Evolutionary conservation across 1,284 basidiomycete genomes (phyloP).

Genomic region (Porodaedalea pini): DNA sequence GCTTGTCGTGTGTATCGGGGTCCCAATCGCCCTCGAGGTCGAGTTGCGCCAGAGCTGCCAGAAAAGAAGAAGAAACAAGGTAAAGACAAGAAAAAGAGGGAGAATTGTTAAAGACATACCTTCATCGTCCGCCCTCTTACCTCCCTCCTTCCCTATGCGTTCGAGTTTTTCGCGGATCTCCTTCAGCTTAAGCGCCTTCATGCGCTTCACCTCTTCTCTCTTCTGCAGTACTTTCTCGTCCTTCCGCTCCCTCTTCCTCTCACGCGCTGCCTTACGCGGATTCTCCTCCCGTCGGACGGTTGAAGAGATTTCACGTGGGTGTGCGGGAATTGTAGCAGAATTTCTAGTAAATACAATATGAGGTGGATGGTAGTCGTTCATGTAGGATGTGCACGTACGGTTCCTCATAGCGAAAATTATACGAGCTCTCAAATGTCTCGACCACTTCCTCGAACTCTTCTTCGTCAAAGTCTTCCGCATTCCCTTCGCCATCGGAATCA

Average conservation of each 20-base stretch:
- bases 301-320: slow-evolving; percentile 71
- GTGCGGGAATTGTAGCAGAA: slow-evolving; percentile 69
- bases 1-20: slow-evolving; percentile 68
- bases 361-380: not conserved
- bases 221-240: slow-evolving; percentile 73
- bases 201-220: slow-evolving; percentile 74
- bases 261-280: slow-evolving; percentile 77
- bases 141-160: slow-evolving; percentile 65
- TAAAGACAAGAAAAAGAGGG: not conserved
- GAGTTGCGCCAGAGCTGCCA: slow-evolving; percentile 53
- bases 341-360: slow-evolving; percentile 42
- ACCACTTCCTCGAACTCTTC: slow-evolving; percentile 69
- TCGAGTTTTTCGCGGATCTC: slow-evolving; percentile 78
- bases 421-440: slow-evolving; percentile 77
- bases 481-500: slow-evolving; percentile 31
- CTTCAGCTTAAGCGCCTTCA: slow-evolving; percentile 82
- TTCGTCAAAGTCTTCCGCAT: slow-evolving; percentile 35
- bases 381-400: slow-evolving; percentile 52
- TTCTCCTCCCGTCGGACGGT: slow-evolving; percentile 77
- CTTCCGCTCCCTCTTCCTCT: slow-evolving; percentile 72
- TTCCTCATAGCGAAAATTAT: slow-evolving; percentile 94
- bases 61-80: slow-evolving; percentile 5
- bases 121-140: slow-evolving; percentile 42
- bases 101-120: slow-evolving; percentile 34
- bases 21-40: slow-evolving; percentile 85